Evolutionary conservation across 345 rosid genomes (phyloP).

Genomic region (Populus tremula): DNA sequence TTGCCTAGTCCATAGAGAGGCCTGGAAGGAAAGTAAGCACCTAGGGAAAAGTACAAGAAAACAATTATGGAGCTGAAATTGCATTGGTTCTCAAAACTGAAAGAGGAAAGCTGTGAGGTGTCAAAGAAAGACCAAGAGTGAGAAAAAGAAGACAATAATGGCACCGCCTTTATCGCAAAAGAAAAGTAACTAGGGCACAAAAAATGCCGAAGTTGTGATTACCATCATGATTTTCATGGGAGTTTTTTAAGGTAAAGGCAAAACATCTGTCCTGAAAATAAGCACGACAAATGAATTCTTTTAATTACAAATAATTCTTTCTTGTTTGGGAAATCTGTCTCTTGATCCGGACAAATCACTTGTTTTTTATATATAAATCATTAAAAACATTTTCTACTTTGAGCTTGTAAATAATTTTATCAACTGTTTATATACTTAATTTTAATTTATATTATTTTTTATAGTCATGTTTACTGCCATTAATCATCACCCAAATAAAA

Average conservation of each 20-base stretch:
- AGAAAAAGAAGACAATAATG: slow-evolving; percentile 11
- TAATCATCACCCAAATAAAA: too few species aligned
- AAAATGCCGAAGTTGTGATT: slow-evolving; percentile 35
- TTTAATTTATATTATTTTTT: too few species aligned
- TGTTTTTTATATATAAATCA: too few species aligned
- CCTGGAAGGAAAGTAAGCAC: not conserved
- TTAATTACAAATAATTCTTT: too few species aligned
- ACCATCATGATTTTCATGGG: slow-evolving; percentile 18
- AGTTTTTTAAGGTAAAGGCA: not conserved
- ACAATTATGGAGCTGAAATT: slow-evolving; percentile 1
- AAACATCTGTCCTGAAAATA: too few species aligned
- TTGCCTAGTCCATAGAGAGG: not conserved
- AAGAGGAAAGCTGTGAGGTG: not conserved
- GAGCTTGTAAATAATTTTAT: too few species aligned
- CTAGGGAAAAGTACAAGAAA: not conserved
- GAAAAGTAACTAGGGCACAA: slow-evolving; percentile 6
- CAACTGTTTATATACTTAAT: too few species aligned
- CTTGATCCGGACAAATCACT: too few species aligned
- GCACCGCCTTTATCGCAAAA: slow-evolving; percentile 19
- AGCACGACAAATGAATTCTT: too few species aligned
- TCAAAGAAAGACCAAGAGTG: slow-evolving; percentile 1
- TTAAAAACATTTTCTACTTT: too few species aligned
- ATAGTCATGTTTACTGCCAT: too few species aligned
- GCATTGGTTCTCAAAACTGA: slow-evolving; percentile 17
- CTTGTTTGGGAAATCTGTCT: too few species aligned